A percentile compares a stretch with the other conserved stretches of the same genome.
Evolutionary conservation across 2,329 filamentous ascomycete genomes (phyloP).

Genomic region (Venturia carpophila): DNA sequence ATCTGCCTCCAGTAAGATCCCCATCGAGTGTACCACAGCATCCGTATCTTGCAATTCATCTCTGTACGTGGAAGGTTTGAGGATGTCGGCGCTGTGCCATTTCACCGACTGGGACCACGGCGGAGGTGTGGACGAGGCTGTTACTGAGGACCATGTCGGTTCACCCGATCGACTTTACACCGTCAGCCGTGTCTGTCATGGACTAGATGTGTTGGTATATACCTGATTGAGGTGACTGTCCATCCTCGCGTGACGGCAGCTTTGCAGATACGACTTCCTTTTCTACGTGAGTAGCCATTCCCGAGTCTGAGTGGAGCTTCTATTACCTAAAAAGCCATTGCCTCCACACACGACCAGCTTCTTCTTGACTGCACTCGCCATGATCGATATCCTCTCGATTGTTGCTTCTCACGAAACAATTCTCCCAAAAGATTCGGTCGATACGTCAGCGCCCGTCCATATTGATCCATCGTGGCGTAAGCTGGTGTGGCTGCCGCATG

Average conservation of each 20-base stretch:
- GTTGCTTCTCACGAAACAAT: not conserved
- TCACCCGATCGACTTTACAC: constrained; percentile 71
- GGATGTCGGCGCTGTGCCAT: constrained; percentile 84
- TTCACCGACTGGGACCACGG: constrained; percentile 73
- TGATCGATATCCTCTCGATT: constrained; percentile 22
- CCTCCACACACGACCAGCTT: constrained; percentile 86
- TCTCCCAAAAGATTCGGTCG: constrained; percentile 11
- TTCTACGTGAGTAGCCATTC: not conserved
- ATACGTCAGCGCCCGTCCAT: constrained; percentile 17
- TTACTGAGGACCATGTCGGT: constrained; percentile 74
- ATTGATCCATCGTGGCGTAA: not conserved
- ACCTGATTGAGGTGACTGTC: constrained; percentile 91
- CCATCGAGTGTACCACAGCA: constrained; percentile 90
- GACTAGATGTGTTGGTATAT: constrained; percentile 23
- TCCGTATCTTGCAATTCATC: constrained; percentile 67
- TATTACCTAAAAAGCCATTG: constrained; percentile 74
- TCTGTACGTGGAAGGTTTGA: constrained; percentile 72
- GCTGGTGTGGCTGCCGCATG: not conserved
- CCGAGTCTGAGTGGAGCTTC: constrained; percentile 22
- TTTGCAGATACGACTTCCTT: constrained; percentile 77
- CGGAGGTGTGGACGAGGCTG: constrained; percentile 62
- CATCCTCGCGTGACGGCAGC: constrained; percentile 77
- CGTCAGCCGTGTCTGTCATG: not conserved
- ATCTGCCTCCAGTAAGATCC: constrained; percentile 91
- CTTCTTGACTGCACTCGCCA: constrained; percentile 56